Evolutionary conservation across 805 yeast genomes (phyloP).

Genomic region (Kodamaea sagamina): DNA sequence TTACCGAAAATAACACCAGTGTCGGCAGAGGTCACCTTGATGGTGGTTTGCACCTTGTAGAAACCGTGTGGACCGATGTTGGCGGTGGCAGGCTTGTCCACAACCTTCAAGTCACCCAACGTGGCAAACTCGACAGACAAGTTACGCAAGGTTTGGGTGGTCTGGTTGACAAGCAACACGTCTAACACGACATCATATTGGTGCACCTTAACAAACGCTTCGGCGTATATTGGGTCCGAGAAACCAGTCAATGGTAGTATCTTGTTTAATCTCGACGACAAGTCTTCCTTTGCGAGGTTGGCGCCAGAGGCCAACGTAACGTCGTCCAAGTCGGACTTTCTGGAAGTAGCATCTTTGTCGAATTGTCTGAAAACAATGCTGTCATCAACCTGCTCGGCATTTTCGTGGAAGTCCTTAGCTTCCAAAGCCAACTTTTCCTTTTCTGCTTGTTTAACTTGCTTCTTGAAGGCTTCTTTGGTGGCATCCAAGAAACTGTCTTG

Average conservation of each 20-base stretch:
- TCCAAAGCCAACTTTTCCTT: conserved; percentile 55
- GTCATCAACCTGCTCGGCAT: conserved; percentile 78
- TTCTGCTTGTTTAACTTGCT: conserved; percentile 64
- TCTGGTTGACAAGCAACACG: conserved; percentile 91
- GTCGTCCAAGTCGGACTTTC: conserved; percentile 49
- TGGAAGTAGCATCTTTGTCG: conserved; percentile 41
- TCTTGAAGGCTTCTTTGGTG: conserved; percentile 80
- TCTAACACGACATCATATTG: conserved; percentile 96
- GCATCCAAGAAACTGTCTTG: conserved; percentile 81
- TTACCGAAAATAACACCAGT: conserved; percentile 98
- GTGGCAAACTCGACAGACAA: conserved; percentile 94
- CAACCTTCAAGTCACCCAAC: conserved; percentile 91
- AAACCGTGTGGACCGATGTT: conserved; percentile 98
- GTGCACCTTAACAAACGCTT: conserved; percentile 93
- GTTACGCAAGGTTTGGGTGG: conserved; percentile 86
- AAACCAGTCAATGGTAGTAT: conserved; percentile 96
- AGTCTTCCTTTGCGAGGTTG: conserved; percentile 54
- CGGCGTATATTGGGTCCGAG: conserved; percentile 97
- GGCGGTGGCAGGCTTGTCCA: conserved; percentile 85
- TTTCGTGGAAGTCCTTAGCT: conserved; percentile 58
- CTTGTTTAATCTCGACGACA: conserved; percentile 79
- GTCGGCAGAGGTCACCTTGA: conserved; percentile 95
- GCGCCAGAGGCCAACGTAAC: conserved; percentile 55
- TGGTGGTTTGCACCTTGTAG: conserved; percentile 82
- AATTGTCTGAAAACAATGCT: conserved; percentile 79